A percentile compares a stretch with the other conserved stretches of the same genome.
These are phyloP conservation scores for Carpinus fangiana DNA, from an alignment of 306 rosid species.

Conservation along the genomic window DNA sequence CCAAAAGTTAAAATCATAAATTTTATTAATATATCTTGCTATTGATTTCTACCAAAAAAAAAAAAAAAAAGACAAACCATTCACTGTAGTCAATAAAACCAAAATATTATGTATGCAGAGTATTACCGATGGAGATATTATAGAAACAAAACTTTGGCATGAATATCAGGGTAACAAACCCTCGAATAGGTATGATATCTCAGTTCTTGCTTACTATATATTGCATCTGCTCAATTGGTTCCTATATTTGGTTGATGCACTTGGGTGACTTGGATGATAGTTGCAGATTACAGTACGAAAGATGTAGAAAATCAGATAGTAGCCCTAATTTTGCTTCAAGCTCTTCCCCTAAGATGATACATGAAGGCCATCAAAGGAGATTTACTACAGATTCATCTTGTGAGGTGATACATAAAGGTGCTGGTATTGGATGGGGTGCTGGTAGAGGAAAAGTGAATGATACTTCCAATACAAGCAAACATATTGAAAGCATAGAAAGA, in stretches of 20 bases:
- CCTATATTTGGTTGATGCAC: not conserved
- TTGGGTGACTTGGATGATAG: not conserved
- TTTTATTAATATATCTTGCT: not conserved
- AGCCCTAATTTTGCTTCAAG: not conserved
- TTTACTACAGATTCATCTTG: slow-evolving; percentile 6
- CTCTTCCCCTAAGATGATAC: not conserved
- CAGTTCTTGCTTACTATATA: not conserved
- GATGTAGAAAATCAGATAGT: slow-evolving; percentile 2
- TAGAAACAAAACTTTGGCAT: slow-evolving; percentile 48
- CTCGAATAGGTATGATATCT: slow-evolving; percentile 23
- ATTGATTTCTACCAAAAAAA: not conserved
- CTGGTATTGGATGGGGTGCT: slow-evolving; percentile 39
- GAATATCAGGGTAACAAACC: slow-evolving; percentile 17
- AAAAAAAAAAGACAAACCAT: not conserved
- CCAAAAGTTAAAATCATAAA: not conserved
- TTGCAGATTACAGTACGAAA: slow-evolving; percentile 24
- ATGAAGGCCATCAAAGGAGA: slow-evolving; percentile 5
- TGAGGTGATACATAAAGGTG: slow-evolving; percentile 11
- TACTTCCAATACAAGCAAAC: not conserved
- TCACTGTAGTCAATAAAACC: not conserved
- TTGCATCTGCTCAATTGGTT: not conserved
- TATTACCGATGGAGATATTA: slow-evolving; percentile 31
- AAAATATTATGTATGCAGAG: slow-evolving; percentile 26
- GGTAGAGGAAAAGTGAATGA: slow-evolving; percentile 32
- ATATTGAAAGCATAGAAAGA: not conserved